Base-by-base conservation (phyloP, 768 basidiomycete genomes). In the Boletus subcaerulescens region DNA sequence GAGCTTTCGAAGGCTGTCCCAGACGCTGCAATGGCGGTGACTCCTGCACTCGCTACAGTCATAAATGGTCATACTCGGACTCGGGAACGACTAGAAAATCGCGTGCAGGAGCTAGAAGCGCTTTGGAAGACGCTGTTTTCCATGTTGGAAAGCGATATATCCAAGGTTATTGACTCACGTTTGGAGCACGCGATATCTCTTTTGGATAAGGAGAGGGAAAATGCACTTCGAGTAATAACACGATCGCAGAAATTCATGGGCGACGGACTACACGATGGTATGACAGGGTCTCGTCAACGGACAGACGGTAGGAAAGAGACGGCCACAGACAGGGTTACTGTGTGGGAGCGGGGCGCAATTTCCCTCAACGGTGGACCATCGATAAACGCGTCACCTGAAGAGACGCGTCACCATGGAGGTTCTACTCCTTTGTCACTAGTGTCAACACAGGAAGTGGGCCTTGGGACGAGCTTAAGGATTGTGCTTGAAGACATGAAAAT, bases 61-160 rank as follows among this genome's bases (percentile, higher is more conserved):
- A 68, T 76, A 54, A 64, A 70, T 38, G 72, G 67, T 32, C 78
- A 80, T 51, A 71, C 71, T 41, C 72, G 78, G 52, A 74, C 68
- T 55, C 77, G 77, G 58, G 70, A 74, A 47, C 74, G 71, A 18
- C 67, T 75, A 29, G 76, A 79, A 50, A 67, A 69, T 45, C 74
- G 69, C 48, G 65, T 73, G 38, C 63, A 67, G 43, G 73, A 73
- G 14, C 73, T 81, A n/a, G 75, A 73, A 48, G 57, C 63, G 26
- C 60, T 80, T 40, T 83, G 82, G 82, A 72, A 71, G 53, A 68
- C 76, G 35, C 67, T 76, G n/a, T 77, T 82, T 47, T 69, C 76
- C 36, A 50, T 69, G 20, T 69, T 81, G 50, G 66, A 73, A 18
- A 63, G 63, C 17, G 77, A 80, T 33, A 74, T 80, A 42, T 73